A percentile compares a stretch with the other conserved stretches of the same genome.
Conservation (phyloP, 2,329 filamentous ascomycete species). For the Cryphonectria radicalis region DNA sequence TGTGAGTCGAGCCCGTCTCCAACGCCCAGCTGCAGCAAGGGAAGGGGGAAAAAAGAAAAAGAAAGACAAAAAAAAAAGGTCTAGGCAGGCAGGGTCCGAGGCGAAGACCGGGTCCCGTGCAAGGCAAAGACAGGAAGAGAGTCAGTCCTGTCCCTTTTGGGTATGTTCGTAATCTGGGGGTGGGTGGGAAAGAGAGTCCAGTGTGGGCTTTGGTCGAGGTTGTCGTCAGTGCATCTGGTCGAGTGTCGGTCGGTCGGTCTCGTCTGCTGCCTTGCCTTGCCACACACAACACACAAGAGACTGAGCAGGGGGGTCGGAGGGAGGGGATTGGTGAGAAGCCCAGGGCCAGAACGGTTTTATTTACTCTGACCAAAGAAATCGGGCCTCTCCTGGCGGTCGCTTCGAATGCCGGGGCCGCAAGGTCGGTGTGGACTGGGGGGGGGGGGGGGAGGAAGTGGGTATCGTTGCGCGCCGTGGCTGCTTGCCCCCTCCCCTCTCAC, state of each 20-base stretch:
- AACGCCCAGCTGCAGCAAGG: neutral
- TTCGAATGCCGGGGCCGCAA: constrained; percentile 26
- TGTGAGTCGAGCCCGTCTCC: constrained; percentile 6
- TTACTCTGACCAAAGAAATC: constrained; percentile 4
- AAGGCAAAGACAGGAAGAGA: neutral
- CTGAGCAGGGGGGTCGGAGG: constrained; percentile 7
- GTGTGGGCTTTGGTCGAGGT: constrained; percentile 9
- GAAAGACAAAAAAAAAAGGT: neutral
- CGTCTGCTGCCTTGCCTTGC: constrained; percentile 11
- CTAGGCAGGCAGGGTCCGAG: constrained; percentile 7
- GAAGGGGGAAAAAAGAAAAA: neutral
- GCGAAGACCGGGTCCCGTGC: neutral
- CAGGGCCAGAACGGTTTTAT: constrained; percentile 11
- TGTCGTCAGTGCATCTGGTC: constrained; percentile 15
- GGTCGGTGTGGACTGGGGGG: constrained; percentile 27
- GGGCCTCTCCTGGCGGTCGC: constrained; percentile 27
- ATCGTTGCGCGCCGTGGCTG: constrained; percentile 11
- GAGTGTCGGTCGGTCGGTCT: constrained; percentile 6
- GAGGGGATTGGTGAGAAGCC: constrained; percentile 5
- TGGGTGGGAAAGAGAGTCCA: constrained; percentile 1
- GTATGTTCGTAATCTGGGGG: constrained; percentile 6
- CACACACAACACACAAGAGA: neutral
- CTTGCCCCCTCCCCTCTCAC: neutral
- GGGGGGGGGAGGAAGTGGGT: constrained; percentile 21
- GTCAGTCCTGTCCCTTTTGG: constrained; percentile 4